Evolutionary conservation across 306 rosid genomes (phyloP).

Genomic region (Sophora flavescens): DNA sequence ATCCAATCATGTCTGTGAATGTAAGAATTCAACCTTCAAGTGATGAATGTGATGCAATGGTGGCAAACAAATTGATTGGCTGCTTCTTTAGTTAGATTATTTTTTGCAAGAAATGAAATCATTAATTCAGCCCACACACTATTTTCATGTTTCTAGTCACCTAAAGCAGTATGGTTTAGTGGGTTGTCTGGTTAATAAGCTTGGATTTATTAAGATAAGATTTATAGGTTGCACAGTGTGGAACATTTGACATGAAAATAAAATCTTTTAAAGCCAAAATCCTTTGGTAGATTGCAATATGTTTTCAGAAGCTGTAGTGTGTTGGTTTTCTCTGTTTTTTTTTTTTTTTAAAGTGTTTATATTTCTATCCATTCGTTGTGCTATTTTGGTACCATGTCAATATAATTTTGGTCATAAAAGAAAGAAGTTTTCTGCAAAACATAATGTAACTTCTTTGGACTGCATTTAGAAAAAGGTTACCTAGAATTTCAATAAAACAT

Average conservation of each 20-base stretch:
- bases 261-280: background rate
- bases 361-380: background rate
- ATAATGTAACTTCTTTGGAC: slow-evolving; percentile 6
- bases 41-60: slow-evolving; percentile 15
- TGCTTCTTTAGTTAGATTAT: background rate
- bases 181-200: background rate
- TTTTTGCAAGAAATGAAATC: background rate
- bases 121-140: background rate
- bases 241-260: background rate
- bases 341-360: background rate
- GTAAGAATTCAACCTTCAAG: slow-evolving; percentile 19
- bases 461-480: slow-evolving; percentile 1
- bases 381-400: background rate
- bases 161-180: background rate
- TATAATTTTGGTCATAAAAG: slow-evolving; percentile 2
- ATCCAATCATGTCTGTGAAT: slow-evolving; percentile 3
- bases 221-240: background rate
- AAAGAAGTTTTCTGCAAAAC: slow-evolving; percentile 20
- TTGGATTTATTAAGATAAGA: background rate
- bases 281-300: background rate
- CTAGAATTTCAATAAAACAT: background rate
- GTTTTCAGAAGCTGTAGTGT: background rate
- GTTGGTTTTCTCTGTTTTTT: background rate
- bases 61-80: background rate
- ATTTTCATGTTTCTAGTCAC: background rate